Conservation (phyloP, 2,329 filamentous ascomycete species). For the Emericellopsis cladophorae region DNA sequence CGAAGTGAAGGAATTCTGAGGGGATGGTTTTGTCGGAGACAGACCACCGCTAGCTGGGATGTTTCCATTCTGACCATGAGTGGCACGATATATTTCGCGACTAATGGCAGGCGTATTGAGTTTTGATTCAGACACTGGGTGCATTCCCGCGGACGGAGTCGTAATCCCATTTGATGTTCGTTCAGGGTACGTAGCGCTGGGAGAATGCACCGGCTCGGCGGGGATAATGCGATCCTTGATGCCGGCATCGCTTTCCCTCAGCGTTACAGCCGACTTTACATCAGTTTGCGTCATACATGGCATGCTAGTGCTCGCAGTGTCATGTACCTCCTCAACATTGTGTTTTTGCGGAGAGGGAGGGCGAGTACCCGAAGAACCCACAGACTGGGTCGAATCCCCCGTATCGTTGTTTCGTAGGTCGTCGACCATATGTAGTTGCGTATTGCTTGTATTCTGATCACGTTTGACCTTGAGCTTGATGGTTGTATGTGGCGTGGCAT, state of each 20-base stretch:
- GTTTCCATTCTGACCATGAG: conserved; percentile 17
- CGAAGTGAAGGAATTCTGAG: conserved; percentile 16
- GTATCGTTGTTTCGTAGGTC: too few species aligned
- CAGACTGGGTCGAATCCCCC: too few species aligned
- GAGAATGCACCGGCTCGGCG: too few species aligned
- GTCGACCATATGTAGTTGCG: too few species aligned
- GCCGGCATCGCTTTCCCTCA: background rate
- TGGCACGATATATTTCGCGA: conserved; percentile 12
- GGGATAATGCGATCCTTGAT: background rate
- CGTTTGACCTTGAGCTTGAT: conserved; percentile 39
- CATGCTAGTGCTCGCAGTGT: too few species aligned
- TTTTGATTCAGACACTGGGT: conserved; percentile 6
- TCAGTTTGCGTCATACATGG: too few species aligned
- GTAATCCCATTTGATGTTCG: background rate
- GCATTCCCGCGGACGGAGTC: background rate
- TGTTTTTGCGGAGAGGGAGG: too few species aligned
- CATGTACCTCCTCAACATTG: too few species aligned
- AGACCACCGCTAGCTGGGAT: conserved; percentile 30
- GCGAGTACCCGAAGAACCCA: too few species aligned
- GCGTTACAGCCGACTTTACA: too few species aligned
- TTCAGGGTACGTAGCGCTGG: too few species aligned
- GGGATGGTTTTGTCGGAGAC: conserved; percentile 40
- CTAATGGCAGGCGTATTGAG: conserved; percentile 14
- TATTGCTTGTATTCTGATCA: too few species aligned
- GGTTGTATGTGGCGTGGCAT: conserved; percentile 29